Evolutionary conservation across 257 asterid species (phyloP), one percentile per base, ranked within the genome.

Genomic region (Solanum pinnatisectum): DNA sequence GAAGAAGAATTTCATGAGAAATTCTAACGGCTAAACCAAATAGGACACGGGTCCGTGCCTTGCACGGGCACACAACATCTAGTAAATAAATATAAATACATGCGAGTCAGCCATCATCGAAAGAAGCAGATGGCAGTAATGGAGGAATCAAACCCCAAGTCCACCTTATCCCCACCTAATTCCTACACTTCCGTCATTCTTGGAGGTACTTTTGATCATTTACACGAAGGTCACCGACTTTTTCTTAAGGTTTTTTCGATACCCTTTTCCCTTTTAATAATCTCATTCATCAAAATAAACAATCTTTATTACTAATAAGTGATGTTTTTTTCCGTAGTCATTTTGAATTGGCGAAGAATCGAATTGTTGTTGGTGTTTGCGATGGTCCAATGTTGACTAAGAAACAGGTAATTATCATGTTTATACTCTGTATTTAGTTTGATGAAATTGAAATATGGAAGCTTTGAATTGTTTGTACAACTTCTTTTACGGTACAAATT

Each of bases 191-290:
- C 96, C 10, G 98, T 97, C 77, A 98, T 97, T 90, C 94, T 97
- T 68, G 99, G 99, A 1, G 99, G 99, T 86, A 97, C 99, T 84
- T 97, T 97, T 49, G 98, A 97, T 88, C 99, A 99, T 33, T 88
- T 97, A 88, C 99, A 97, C 65, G 95, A 95, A 56, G 99, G 99
- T 68, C 99, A 97, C 90, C 98, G 98, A 87, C 96, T 94, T 84
- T 97, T 97, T 92, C 96, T 97, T 87, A 94, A 94, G 98, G 98
- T 94, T 63, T 78, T 88, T 36, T 46, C 49, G 6, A 68, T 27
- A 23, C 49, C 65, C 6, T 5, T 9, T 46, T 5, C 42, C 11
- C 4, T 44, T 9, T 25, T 82, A 15, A 8, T 79, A 42, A 40
- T 65, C 86, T 83, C 63, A 37, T 35, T 25, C 42, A 72, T 46